Evolutionary conservation across 140 eudicot species (phyloP), one percentile per base, ranked within the genome.

Genomic region (Bidens hawaiensis): DNA sequence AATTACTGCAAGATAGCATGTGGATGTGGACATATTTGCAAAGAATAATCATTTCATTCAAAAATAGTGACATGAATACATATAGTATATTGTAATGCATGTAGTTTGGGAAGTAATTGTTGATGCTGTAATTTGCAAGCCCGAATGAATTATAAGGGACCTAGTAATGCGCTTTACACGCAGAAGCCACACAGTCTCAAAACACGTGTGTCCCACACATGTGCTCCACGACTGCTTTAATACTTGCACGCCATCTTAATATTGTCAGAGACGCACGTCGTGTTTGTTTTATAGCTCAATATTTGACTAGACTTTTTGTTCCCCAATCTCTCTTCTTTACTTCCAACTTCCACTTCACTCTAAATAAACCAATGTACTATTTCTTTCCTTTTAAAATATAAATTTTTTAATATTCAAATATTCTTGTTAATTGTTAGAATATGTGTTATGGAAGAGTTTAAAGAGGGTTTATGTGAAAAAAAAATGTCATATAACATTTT

Each of bases 121-220:
- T n/a, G n/a, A n/a, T n/a, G n/a, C n/a, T n/a, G n/a, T 6, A 19
- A 50, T 12, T 13, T 55, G 62, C 6, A n/a, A 55, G 62, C 14
- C 60, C 62, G 61, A 54, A 54, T 26, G 61, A 54, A 54, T 26
- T 26, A 27, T 15, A 55, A 55, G 42, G 62, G 62, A 4, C 62
- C 25, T 56, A 26, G 48, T 5, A 31, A 31, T 58, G 27, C 28
- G 25, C 17, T 58, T 33, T 58, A 58, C 28, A 33, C 43, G 26
- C 13, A 62, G 56, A 7, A 34, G 38, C 5, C 16, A 33, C 42
- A 15, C 1, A 45, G 24, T 25, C 43, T 9, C 27, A 13, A 70
- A n/a, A 70, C 63, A 70, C 62, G 62, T 36, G 54, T 70, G 73
- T 16, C 76, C 76, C 69, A 70, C 76, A 60, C 63, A 60, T 70